phyloP scores from a whole-genome alignment of 1,284 basidiomycete genomes.

The Ceratobasidium papillatum region DNA sequence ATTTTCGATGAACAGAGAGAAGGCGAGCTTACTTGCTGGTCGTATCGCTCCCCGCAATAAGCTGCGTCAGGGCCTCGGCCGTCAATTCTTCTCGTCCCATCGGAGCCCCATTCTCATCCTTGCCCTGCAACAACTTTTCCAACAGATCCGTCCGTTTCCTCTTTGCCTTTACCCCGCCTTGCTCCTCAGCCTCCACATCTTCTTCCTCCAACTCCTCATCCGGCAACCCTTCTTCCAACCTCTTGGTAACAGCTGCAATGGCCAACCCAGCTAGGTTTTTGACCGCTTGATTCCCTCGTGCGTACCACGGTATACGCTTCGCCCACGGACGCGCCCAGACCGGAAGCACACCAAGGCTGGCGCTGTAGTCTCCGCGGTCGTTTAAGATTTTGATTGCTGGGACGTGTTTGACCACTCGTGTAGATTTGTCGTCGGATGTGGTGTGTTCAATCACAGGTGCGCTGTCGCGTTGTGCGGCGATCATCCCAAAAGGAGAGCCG shows the following conservation, averaged over 20 bases:
- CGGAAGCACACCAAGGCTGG: slow-evolving; percentile 83
- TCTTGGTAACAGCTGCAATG: slow-evolving; percentile 79
- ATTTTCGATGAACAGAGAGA: slow-evolving; percentile 25
- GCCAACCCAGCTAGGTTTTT: slow-evolving; percentile 77
- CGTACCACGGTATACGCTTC: slow-evolving; percentile 78
- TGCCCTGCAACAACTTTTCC: slow-evolving; percentile 78
- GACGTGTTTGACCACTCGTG: slow-evolving; percentile 63
- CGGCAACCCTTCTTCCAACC: slow-evolving; percentile 61
- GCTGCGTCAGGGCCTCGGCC: slow-evolving; percentile 84
- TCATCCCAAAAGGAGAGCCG: slow-evolving; percentile 90
- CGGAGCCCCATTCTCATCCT: slow-evolving; percentile 78
- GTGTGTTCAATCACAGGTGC: slow-evolving; percentile 63
- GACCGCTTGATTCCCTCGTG: slow-evolving; percentile 72
- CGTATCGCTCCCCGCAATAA: slow-evolving; percentile 86
- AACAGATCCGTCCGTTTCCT: slow-evolving; percentile 84
- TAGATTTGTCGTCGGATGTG: slow-evolving; percentile 21
- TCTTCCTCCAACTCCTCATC: slow-evolving; percentile 76
- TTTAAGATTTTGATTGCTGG: slow-evolving; percentile 89
- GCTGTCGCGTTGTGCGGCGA: slow-evolving; percentile 75
- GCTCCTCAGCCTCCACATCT: slow-evolving; percentile 79
- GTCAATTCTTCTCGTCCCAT: slow-evolving; percentile 85
- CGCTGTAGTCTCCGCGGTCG: slow-evolving; percentile 87
- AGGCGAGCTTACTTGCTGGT: slow-evolving; percentile 74
- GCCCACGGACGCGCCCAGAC: slow-evolving; percentile 73
- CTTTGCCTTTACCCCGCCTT: slow-evolving; percentile 84